These are phyloP conservation scores for Candida golubevii DNA, from an alignment of 805 yeast species.

Conservation along the genomic window DNA sequence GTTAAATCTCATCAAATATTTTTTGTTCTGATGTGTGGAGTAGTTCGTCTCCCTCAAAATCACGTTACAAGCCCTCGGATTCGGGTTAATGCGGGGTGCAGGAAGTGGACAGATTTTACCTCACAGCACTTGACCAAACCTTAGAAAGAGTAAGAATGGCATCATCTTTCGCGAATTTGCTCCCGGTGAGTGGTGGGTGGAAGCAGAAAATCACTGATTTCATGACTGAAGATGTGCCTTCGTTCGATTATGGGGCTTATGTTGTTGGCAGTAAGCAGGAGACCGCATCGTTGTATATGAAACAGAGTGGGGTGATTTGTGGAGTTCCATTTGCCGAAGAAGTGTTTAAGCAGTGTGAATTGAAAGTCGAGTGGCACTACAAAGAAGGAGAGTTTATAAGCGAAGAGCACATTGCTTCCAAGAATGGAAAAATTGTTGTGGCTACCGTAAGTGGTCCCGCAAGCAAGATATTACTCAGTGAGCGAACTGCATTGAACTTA, in stretches of 20 bases:
- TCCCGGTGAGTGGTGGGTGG: constrained; percentile 81
- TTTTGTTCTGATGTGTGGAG: not conserved
- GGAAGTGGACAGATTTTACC: constrained; percentile 3
- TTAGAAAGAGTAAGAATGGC: constrained; percentile 12
- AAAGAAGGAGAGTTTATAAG: constrained; percentile 58
- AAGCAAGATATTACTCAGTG: constrained; percentile 73
- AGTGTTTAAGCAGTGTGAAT: constrained; percentile 70
- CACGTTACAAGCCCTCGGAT: not conserved
- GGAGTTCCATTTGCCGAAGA: constrained; percentile 91
- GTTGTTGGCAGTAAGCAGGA: constrained; percentile 81
- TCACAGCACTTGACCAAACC: not conserved
- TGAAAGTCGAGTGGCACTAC: constrained; percentile 67
- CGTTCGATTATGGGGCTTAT: constrained; percentile 90
- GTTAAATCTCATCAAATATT: too few relatives aligned
- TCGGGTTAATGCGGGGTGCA: constrained; percentile 7
- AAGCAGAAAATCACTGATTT: constrained; percentile 69
- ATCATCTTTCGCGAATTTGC: constrained; percentile 43
- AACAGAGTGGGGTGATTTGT: constrained; percentile 71
- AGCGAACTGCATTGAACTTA: constrained; percentile 79
- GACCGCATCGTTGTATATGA: constrained; percentile 76
- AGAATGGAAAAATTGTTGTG: constrained; percentile 57
- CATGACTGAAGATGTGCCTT: constrained; percentile 85
- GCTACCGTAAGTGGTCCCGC: constrained; percentile 82
- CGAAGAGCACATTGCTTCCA: constrained; percentile 41
- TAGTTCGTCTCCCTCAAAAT: not conserved